Conservation (phyloP, 2,329 filamentous ascomycete species). For the Setomelanomma holmii region DNA sequence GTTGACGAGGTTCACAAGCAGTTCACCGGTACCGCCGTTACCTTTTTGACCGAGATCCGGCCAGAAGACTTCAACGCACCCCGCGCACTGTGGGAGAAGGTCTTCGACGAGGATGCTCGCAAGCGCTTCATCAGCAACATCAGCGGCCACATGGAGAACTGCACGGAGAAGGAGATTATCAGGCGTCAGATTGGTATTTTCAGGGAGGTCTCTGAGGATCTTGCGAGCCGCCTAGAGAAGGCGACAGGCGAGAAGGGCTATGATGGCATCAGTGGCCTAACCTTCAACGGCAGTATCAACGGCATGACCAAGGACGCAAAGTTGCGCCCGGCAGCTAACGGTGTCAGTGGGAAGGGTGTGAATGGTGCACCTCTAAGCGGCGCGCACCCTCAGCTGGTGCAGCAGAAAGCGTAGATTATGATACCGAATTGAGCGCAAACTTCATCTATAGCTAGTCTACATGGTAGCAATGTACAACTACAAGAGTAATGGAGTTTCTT, state of each 20-base stretch:
- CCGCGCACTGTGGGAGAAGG: constrained; percentile 66
- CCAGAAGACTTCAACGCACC: constrained; percentile 64
- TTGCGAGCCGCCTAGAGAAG: constrained; percentile 67
- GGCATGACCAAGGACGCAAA: constrained; percentile 62
- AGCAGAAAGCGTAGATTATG: neutral
- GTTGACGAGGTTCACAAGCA: constrained; percentile 59
- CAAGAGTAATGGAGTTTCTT: neutral
- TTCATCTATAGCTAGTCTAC: neutral
- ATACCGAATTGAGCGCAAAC: neutral
- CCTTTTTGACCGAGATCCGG: constrained; percentile 60
- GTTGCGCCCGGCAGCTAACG: constrained; percentile 60
- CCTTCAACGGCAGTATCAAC: constrained; percentile 68
- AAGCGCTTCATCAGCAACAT: constrained; percentile 68
- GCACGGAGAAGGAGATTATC: constrained; percentile 65
- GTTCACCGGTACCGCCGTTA: constrained; percentile 58
- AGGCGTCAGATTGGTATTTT: constrained; percentile 72
- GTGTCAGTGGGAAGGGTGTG: constrained; percentile 47
- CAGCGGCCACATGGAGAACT: constrained; percentile 67
- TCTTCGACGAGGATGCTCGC: constrained; percentile 65
- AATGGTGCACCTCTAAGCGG: constrained; percentile 59
- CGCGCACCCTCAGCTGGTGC: constrained; percentile 41
- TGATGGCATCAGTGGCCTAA: constrained; percentile 60
- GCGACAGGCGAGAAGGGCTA: constrained; percentile 68
- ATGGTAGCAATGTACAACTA: neutral
- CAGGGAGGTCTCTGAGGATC: constrained; percentile 66